Conservation (phyloP, 176 grass and related monocot genomes). For the Ampelocalamus luodianensis region DNA sequence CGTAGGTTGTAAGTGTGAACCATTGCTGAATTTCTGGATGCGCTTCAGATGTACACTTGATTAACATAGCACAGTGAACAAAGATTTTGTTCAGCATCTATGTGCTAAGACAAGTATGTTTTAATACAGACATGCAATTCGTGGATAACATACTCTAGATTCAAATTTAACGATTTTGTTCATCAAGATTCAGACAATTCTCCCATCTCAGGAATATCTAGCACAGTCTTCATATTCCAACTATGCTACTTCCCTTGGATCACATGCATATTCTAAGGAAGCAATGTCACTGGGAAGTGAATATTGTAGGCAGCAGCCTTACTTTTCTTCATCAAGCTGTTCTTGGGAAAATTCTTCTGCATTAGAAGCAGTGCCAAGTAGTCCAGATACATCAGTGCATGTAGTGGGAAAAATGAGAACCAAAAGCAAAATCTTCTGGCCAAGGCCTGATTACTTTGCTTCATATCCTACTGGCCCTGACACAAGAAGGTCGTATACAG, state of each 20-base stretch:
- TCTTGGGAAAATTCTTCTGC: constrained; percentile 29
- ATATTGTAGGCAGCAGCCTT: constrained; percentile 33
- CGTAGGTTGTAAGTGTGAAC: background rate
- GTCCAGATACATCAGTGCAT: constrained; percentile 29
- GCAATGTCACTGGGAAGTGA: constrained; percentile 35
- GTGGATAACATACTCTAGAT: constrained; percentile 14
- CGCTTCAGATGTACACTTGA: background rate
- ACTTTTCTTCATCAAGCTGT: constrained; percentile 37
- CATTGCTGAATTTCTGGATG: constrained; percentile 5
- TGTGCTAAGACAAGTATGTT: background rate
- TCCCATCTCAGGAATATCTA: constrained; percentile 47
- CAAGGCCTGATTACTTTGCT: constrained; percentile 31
- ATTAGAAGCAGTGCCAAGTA: constrained; percentile 37
- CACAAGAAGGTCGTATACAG: constrained; percentile 25
- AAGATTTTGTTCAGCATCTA: background rate
- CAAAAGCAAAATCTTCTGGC: constrained; percentile 6
- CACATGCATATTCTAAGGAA: constrained; percentile 44
- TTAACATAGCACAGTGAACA: constrained; percentile 1
- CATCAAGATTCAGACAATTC: constrained; percentile 17
- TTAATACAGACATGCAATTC: constrained; percentile 13
- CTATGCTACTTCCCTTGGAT: constrained; percentile 30
- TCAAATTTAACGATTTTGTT: background rate
- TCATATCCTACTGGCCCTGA: constrained; percentile 31
- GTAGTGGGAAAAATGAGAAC: constrained; percentile 25
- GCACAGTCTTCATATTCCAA: constrained; percentile 11